Conservation (phyloP, 176 grass and related monocot species). For the Triticum urartu region DNA sequence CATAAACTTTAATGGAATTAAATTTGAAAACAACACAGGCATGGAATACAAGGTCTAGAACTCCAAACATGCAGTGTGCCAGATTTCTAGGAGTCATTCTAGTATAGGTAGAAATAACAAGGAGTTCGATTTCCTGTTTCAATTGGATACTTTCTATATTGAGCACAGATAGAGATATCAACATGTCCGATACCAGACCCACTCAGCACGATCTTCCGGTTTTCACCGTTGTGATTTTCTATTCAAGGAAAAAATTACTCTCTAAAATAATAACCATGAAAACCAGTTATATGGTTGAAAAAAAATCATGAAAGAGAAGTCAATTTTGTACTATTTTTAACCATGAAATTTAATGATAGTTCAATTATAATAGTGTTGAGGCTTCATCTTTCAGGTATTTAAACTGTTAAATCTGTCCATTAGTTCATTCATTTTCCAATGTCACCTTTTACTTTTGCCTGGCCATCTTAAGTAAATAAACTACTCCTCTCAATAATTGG, state of each 20-base stretch:
- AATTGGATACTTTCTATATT: conserved; percentile 20
- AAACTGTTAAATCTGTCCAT: not conserved
- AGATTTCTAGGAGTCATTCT: too few relatives aligned
- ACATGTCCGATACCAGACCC: conserved; percentile 72
- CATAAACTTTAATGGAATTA: too few relatives aligned
- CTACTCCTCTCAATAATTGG: too few relatives aligned
- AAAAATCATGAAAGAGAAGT: not conserved
- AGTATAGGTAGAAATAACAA: too few relatives aligned
- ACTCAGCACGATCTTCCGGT: conserved; percentile 40
- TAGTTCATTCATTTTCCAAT: not conserved
- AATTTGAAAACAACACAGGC: too few relatives aligned
- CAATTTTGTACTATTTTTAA: not conserved
- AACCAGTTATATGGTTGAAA: too few relatives aligned
- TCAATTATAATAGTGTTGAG: not conserved
- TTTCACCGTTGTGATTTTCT: not conserved
- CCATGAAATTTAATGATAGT: not conserved
- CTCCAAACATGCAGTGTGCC: too few relatives aligned
- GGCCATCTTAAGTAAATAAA: too few relatives aligned
- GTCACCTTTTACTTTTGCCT: not conserved
- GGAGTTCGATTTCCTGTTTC: too few relatives aligned
- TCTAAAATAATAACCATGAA: too few relatives aligned
- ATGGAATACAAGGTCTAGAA: too few relatives aligned
- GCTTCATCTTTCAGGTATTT: not conserved
- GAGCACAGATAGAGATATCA: conserved; percentile 73
- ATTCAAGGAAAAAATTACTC: not conserved